Evolutionary conservation across 306 rosid species (phyloP).

Genomic region (Cajanus cajan): DNA sequence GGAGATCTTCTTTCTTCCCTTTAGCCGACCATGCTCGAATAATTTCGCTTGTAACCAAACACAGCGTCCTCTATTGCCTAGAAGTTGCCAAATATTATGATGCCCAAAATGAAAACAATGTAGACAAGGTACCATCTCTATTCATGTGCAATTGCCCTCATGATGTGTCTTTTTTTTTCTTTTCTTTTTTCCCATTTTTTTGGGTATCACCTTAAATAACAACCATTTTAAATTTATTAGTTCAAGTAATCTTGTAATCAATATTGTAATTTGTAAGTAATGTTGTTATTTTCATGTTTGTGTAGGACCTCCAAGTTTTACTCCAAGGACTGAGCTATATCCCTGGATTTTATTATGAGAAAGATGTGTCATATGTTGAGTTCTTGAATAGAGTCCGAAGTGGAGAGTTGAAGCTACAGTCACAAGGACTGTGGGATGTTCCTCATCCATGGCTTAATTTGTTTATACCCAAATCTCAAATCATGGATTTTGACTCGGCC

Average conservation of each 20-base stretch:
- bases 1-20: constrained; percentile 98
- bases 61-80: constrained; percentile 70
- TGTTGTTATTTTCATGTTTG: neutral
- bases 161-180: neutral
- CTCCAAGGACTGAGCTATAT: constrained; percentile 48
- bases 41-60: constrained; percentile 49
- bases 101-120: constrained; percentile 32
- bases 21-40: constrained; percentile 61
- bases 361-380: constrained; percentile 55
- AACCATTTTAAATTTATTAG: neutral
- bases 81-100: constrained; percentile 85
- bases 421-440: constrained; percentile 86
- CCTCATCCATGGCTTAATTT: constrained; percentile 97
- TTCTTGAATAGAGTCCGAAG: constrained; percentile 71
- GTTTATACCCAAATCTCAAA: constrained; percentile 66
- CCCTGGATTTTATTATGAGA: constrained; percentile 60
- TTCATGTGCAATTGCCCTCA: constrained; percentile 8
- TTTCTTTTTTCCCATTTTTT: neutral
- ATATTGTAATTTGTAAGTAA: neutral
- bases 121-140: constrained; percentile 54
- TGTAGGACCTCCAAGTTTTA: constrained; percentile 51
- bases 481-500: constrained; percentile 56
- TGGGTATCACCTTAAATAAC: neutral
- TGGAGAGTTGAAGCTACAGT: constrained; percentile 68
- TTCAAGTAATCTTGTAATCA: too few species aligned